Evolutionary conservation across 208 protist genomes (phyloP).

Genomic region (Leishmania tarentolae): DNA sequence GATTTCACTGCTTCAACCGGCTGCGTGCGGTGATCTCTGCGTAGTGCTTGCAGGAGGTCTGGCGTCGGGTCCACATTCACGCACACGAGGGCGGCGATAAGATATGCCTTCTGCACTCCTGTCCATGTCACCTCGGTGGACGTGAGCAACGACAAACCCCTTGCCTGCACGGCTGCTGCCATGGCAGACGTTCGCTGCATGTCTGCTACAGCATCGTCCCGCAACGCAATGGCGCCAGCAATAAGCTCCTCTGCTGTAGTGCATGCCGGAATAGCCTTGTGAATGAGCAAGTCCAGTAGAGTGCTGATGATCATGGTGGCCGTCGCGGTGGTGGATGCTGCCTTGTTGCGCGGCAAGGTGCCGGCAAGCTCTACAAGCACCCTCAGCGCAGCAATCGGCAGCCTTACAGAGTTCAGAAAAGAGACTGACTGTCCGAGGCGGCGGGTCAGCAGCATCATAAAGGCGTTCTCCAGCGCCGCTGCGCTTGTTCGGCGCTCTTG

Average conservation of each 20-base stretch:
- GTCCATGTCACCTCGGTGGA: constrained; percentile 17
- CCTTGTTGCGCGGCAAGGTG: constrained; percentile 1
- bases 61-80: constrained; percentile 42
- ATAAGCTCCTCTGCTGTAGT: constrained; percentile 24
- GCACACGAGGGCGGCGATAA: constrained; percentile 78
- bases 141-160: constrained; percentile 11
- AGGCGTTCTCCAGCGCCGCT: constrained; percentile 48
- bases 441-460: constrained; percentile 65
- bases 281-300: constrained; percentile 42
- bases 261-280: constrained; percentile 22
- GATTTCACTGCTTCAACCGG: not conserved
- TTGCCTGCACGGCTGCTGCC: constrained; percentile 16
- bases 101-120: constrained; percentile 55
- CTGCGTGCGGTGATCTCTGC: not conserved
- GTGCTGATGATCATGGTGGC: constrained; percentile 36
- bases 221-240: constrained; percentile 8
- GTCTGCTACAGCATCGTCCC: constrained; percentile 15
- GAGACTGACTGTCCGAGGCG: constrained; percentile 45
- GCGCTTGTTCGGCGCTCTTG: constrained; percentile 32
- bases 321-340: constrained; percentile 18
- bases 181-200: constrained; percentile 8
- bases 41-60: constrained; percentile 45
- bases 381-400: constrained; percentile 21
- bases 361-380: constrained; percentile 18
- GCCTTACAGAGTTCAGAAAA: constrained; percentile 6